phyloP scores from a whole-genome alignment of 495 filamentous ascomycete genomes.

The Neurospora sp. region DNA sequence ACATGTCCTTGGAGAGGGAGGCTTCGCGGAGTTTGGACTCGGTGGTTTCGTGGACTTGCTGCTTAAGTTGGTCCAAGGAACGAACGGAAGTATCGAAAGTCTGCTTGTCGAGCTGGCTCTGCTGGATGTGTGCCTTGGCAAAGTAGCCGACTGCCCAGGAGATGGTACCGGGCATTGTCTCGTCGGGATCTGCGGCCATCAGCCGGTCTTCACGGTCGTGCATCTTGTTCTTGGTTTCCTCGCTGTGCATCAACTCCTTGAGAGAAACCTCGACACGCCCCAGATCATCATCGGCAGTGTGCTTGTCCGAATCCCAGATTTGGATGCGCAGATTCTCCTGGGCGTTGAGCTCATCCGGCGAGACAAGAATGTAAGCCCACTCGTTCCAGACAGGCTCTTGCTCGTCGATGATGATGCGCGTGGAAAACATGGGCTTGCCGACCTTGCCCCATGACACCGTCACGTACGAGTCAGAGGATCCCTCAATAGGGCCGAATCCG shows the following conservation, averaged over 20 bases:
- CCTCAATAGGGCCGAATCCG: conserved; percentile 43
- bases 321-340: conserved; percentile 57
- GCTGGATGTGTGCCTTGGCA: conserved; percentile 48
- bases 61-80: conserved; percentile 41
- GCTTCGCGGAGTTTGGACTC: conserved; percentile 55
- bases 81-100: conserved; percentile 41
- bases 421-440: conserved; percentile 55
- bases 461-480: conserved; percentile 59
- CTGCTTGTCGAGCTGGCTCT: conserved; percentile 43
- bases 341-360: conserved; percentile 60
- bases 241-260: conserved; percentile 49
- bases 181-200: conserved; percentile 45
- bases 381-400: conserved; percentile 62
- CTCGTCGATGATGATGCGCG: conserved; percentile 50
- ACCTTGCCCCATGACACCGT: conserved; percentile 67
- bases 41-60: conserved; percentile 39
- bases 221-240: conserved; percentile 43
- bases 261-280: conserved; percentile 58
- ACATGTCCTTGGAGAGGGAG: conserved; percentile 30
- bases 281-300: conserved; percentile 62
- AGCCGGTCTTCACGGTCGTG: conserved; percentile 50
- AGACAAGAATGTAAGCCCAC: conserved; percentile 52
- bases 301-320: conserved; percentile 62
- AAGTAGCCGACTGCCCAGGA: conserved; percentile 64
- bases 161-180: conserved; percentile 59